These are phyloP conservation scores for Candida glaebosa DNA, from an alignment of 805 yeast species.

Conservation along the genomic window DNA sequence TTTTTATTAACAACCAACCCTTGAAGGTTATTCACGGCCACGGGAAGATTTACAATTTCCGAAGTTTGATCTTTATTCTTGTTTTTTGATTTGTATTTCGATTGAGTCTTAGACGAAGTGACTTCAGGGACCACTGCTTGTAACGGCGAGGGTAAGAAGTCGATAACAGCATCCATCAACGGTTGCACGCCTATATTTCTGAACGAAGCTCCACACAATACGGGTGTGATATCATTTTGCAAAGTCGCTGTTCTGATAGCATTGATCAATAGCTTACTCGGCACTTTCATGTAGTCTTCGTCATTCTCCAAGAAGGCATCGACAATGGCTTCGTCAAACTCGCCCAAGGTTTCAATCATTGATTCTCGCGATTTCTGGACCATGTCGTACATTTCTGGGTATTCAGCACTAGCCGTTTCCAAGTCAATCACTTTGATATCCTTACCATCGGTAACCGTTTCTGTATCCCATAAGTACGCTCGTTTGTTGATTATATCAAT, in stretches of 20 bases:
- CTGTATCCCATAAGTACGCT: slow-evolving; percentile 49
- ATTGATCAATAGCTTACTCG: slow-evolving; percentile 47
- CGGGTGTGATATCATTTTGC: slow-evolving; percentile 60
- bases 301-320: slow-evolving; percentile 68
- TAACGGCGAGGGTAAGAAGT: slow-evolving; percentile 78
- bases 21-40: slow-evolving; percentile 32
- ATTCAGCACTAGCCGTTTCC: slow-evolving; percentile 20
- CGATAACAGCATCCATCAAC: slow-evolving; percentile 74
- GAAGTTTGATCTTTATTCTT: slow-evolving; percentile 10
- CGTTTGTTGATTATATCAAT: slow-evolving; percentile 70
- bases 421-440: slow-evolving; percentile 47
- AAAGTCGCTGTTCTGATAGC: slow-evolving; percentile 68
- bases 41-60: slow-evolving; percentile 21
- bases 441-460: slow-evolving; percentile 44
- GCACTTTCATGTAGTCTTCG: slow-evolving; percentile 69
- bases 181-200: slow-evolving; percentile 95
- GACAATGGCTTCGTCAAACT: slow-evolving; percentile 72
- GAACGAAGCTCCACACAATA: slow-evolving; percentile 91
- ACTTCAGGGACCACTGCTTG: slow-evolving; percentile 61
- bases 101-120: slow-evolving; percentile 16
- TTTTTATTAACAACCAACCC: slow-evolving; percentile 56
- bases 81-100: slow-evolving; percentile 16
- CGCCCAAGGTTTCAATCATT: slow-evolving; percentile 79
- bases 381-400: slow-evolving; percentile 43
- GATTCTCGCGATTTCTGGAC: slow-evolving; percentile 62